Base-by-base conservation (phyloP, 768 basidiomycete species). In the Mycena albidolilacea region DNA sequence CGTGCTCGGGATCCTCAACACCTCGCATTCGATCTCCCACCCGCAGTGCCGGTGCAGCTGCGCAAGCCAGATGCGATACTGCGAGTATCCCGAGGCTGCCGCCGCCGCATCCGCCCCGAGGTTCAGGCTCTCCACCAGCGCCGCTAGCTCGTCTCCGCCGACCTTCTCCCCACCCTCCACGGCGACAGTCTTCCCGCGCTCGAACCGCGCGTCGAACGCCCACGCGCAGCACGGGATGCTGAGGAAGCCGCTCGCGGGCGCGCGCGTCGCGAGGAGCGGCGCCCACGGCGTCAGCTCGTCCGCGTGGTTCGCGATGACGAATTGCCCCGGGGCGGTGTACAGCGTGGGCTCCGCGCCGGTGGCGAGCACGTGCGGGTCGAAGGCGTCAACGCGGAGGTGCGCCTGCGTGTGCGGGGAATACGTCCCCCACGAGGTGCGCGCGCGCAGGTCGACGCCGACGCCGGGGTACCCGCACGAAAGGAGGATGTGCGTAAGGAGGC, bases 201-300 rank as follows among this genome's bases (percentile, higher is more conserved):
- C 85, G 76, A 88, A 94, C 55, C 88, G 87, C 52, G 82, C 80
- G 78, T 97, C 94, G 83, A 98, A 90, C 39, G 87, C 80, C 93
- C 94, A 93, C n/a, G 93, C 84, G 81, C 97, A 98, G 79, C 97
- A 98, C 0, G 97, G 97, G 67, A 99, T 95, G 7, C 89, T 93
- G 55, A 95, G 81, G 77, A 94, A 94, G 6, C 93, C 94, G 0
- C 90, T 88, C 0, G 91, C 89, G 5, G 79, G 77, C 43, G 87
- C 82, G 15, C 92, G 75, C 0, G 92, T 91, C 0, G 96, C 89
- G 7, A 98, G 83, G 1, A 98, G 87, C 0, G 97, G 95, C 0
- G 96, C 81, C 97, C 97, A 99, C 0, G 97, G 97, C 30, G 97
- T 97, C 19, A 99, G 86, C 77, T 99, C 97, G 83, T 99, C 97